phyloP scores from a whole-genome alignment of 2,329 filamentous ascomycete genomes.

The Alternaria sp. region DNA sequence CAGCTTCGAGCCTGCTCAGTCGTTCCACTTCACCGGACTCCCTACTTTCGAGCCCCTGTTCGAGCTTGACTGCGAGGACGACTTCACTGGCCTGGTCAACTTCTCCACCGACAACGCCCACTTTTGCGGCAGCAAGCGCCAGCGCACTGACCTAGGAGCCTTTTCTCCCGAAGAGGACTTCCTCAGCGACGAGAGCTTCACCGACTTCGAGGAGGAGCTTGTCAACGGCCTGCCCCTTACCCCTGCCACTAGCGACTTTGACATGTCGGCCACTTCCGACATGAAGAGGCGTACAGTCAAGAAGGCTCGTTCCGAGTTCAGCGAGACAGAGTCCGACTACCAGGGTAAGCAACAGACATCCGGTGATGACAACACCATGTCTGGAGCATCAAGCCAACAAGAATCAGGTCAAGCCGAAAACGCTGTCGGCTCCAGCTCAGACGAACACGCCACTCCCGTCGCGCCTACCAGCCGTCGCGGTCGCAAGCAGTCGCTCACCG shows the following conservation, averaged over 20 bases:
- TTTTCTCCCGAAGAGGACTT: slow-evolving; percentile 73
- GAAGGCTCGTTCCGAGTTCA: slow-evolving; percentile 37
- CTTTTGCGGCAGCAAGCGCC: slow-evolving; percentile 70
- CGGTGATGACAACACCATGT: slow-evolving; percentile 41
- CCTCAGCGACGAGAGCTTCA: slow-evolving; percentile 76
- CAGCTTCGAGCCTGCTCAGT: slow-evolving; percentile 42
- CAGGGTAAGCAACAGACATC: slow-evolving; percentile 43
- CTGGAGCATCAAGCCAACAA: slow-evolving; percentile 47
- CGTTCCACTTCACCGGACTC: slow-evolving; percentile 61
- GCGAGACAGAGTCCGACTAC: slow-evolving; percentile 46
- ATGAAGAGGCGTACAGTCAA: slow-evolving; percentile 39
- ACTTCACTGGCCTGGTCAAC: slow-evolving; percentile 78
- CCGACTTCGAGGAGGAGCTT: slow-evolving; percentile 75
- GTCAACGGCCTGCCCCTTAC: slow-evolving; percentile 66
- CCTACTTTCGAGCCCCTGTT: slow-evolving; percentile 84
- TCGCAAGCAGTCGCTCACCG: slow-evolving; percentile 96
- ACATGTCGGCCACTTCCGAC: slow-evolving; percentile 29
- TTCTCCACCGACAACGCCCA: slow-evolving; percentile 67
- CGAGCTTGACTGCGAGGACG: slow-evolving; percentile 89
- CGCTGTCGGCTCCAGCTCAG: slow-evolving; percentile 54
- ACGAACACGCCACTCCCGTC: slow-evolving; percentile 44
- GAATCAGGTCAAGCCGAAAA: slow-evolving; percentile 50
- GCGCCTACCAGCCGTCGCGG: slow-evolving; percentile 79
- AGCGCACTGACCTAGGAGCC: slow-evolving; percentile 72
- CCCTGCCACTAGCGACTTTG: slow-evolving; percentile 62